A percentile compares a stretch with the other conserved stretches of the same genome.
Evolutionary conservation across 176 grass and related monocot species (phyloP).

Genomic region (Miscanthus lutarioriparius): DNA sequence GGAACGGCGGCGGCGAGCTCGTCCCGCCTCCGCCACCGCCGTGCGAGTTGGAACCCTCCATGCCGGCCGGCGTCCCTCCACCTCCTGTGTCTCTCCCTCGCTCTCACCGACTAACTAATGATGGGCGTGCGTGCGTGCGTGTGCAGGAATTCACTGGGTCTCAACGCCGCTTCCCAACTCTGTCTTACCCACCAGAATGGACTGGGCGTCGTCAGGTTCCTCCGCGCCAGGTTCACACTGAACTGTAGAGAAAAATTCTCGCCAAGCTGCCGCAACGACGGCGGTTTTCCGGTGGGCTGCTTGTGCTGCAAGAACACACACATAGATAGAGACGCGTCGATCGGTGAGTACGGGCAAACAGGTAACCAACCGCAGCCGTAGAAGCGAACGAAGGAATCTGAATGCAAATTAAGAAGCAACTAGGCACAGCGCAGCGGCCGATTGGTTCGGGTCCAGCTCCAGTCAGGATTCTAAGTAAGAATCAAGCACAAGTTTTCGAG

Average conservation of each 20-base stretch:
- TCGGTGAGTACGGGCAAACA: not conserved
- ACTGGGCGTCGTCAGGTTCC: too few relatives aligned
- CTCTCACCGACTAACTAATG: not conserved
- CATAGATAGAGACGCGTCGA: not conserved
- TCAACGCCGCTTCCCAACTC: slow-evolving; percentile 21
- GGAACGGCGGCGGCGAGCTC: slow-evolving; percentile 62
- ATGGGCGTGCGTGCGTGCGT: not conserved
- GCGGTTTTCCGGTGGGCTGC: not conserved
- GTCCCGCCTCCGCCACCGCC: slow-evolving; percentile 29
- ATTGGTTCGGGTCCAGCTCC: too few relatives aligned
- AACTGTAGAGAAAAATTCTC: slow-evolving; percentile 21
- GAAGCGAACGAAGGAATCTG: not conserved
- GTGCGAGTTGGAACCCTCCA: slow-evolving; percentile 29
- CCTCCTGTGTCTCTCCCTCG: not conserved
- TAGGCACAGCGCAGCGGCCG: too few relatives aligned
- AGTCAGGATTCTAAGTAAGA: not conserved
- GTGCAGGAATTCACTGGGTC: not conserved
- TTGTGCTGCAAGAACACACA: slow-evolving; percentile 34
- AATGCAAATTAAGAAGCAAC: not conserved
- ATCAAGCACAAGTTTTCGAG: not conserved
- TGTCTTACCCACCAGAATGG: not conserved
- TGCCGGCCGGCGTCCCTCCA: not conserved
- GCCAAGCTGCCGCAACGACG: not conserved
- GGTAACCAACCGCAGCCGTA: not conserved
- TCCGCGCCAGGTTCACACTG: not conserved